A percentile compares a stretch with the other conserved stretches of the same genome.
These are phyloP conservation scores for Paraleonurus japonicus DNA, from an alignment of 257 asterid genomes.

Conservation along the genomic window DNA sequence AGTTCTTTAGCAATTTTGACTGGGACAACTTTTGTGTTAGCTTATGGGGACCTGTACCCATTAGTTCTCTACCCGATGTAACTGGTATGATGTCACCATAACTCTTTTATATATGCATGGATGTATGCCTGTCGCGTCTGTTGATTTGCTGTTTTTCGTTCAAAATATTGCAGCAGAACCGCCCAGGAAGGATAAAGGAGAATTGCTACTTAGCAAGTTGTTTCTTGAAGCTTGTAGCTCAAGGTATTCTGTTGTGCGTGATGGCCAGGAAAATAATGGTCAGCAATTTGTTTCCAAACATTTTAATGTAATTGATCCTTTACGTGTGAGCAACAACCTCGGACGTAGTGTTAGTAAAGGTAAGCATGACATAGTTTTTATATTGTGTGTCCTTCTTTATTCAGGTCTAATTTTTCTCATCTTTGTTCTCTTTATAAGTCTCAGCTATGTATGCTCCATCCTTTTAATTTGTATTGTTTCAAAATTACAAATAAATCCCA, in stretches of 20 bases:
- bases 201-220: slow-evolving; percentile 84
- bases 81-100: slow-evolving; percentile 53
- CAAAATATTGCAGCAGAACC: slow-evolving; percentile 58
- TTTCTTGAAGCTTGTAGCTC: slow-evolving; percentile 89
- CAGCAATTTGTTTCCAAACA: slow-evolving; percentile 85
- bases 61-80: slow-evolving; percentile 77
- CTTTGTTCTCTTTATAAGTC: neutral
- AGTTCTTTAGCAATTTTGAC: slow-evolving; percentile 92
- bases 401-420: neutral
- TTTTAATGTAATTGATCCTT: slow-evolving; percentile 94
- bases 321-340: slow-evolving; percentile 95
- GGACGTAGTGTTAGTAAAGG: slow-evolving; percentile 99
- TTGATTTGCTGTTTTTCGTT: neutral
- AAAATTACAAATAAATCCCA: neutral
- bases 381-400: neutral
- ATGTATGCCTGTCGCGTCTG: slow-evolving; percentile 2
- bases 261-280: slow-evolving; percentile 82
- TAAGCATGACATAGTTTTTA: slow-evolving; percentile 24
- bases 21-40: slow-evolving; percentile 95
- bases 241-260: slow-evolving; percentile 85
- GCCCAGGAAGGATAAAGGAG: slow-evolving; percentile 85
- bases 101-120: slow-evolving; percentile 6
- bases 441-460: neutral
- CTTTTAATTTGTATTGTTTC: slow-evolving; percentile 2
- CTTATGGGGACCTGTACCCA: slow-evolving; percentile 95